Conservation (phyloP, 2,329 filamentous ascomycete genomes). For the Dactylellina sp. region DNA sequence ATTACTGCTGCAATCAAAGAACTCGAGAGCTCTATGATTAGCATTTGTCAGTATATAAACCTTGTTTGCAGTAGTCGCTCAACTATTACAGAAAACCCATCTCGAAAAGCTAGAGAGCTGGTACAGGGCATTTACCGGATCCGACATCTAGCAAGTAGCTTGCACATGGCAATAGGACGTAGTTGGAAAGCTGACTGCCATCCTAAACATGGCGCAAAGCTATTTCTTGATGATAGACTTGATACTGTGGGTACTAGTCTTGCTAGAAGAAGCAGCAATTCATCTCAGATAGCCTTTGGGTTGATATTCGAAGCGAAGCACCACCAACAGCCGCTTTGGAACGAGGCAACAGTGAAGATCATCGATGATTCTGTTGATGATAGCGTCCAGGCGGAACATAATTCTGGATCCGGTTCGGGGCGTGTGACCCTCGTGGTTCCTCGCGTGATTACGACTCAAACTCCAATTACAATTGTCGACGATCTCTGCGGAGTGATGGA, state of each 20-base stretch:
- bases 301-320: conserved; percentile 40
- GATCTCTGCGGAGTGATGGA: conserved; percentile 36
- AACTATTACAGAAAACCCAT: conserved; percentile 17
- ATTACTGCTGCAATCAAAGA: conserved; percentile 31
- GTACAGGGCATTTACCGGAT: conserved; percentile 25
- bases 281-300: conserved; percentile 25
- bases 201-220: conserved; percentile 31
- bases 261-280: not conserved
- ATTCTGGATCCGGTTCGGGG: conserved; percentile 20
- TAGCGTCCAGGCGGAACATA: not conserved
- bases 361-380: conserved; percentile 19
- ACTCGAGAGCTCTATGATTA: conserved; percentile 19
- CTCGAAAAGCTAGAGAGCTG: conserved; percentile 40
- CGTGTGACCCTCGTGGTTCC: conserved; percentile 25
- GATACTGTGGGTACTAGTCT: conserved; percentile 2
- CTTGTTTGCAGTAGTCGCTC: conserved; percentile 35
- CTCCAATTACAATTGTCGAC: conserved; percentile 25
- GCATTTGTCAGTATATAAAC: conserved; percentile 20
- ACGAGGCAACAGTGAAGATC: conserved; percentile 39
- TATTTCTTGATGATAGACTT: conserved; percentile 44
- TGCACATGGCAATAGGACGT: conserved; percentile 39
- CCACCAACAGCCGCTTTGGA: conserved; percentile 20
- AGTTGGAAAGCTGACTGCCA: conserved; percentile 47
- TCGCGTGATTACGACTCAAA: conserved; percentile 2
- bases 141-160: conserved; percentile 30